Evolutionary conservation across 2,329 filamentous ascomycete genomes (phyloP).

Genomic region (Neonectria coccinea): DNA sequence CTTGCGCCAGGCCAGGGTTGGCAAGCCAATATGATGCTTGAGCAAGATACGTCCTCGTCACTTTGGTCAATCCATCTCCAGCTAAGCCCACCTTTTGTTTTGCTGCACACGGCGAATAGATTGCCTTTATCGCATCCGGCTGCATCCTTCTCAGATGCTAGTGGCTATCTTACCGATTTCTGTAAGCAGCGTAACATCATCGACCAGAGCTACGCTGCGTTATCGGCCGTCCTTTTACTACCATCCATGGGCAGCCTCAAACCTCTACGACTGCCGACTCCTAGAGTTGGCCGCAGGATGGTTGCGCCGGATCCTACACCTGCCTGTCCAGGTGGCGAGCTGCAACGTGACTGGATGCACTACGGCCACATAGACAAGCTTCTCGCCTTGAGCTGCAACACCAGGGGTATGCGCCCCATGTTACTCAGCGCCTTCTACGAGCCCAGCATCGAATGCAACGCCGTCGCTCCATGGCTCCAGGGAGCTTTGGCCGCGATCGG

Average conservation of each 20-base stretch:
- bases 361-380: slow-evolving; percentile 34
- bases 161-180: slow-evolving; percentile 11
- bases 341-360: not conserved
- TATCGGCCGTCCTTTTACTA: slow-evolving; percentile 15
- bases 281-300: not conserved
- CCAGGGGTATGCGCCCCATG: slow-evolving; percentile 39
- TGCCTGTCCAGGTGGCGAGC: not conserved
- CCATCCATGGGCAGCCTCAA: not conserved
- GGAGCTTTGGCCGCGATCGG: slow-evolving; percentile 43
- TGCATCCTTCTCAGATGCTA: slow-evolving; percentile 14
- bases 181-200: slow-evolving; percentile 1
- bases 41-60: slow-evolving; percentile 2
- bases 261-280: slow-evolving; percentile 4
- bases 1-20: slow-evolving; percentile 16
- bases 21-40: slow-evolving; percentile 7
- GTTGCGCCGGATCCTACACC: not conserved
- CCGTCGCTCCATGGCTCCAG: slow-evolving; percentile 46
- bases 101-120: slow-evolving; percentile 4
- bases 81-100: slow-evolving; percentile 3
- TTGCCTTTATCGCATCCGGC: slow-evolving; percentile 4
- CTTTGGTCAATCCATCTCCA: slow-evolving; percentile 11
- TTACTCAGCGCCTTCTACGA: slow-evolving; percentile 47
- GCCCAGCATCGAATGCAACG: slow-evolving; percentile 45
- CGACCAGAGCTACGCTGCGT: slow-evolving; percentile 10
- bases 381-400: slow-evolving; percentile 43